phyloP scores from a whole-genome alignment of 345 rosid species.

The Camelina sativa region DNA sequence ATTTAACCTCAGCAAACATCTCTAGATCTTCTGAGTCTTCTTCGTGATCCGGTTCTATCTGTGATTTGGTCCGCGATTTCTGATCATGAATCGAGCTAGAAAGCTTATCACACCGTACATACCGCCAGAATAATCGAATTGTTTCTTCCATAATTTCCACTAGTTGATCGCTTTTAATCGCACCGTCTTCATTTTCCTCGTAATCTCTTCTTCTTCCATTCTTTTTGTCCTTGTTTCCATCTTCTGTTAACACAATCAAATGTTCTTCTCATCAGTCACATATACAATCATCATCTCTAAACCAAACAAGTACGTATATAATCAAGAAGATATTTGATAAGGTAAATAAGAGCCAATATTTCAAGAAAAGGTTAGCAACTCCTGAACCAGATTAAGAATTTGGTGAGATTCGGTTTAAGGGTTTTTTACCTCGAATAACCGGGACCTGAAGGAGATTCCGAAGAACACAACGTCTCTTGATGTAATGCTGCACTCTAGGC shows the following conservation, averaged over 20 bases:
- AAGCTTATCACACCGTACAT: conserved; percentile 77
- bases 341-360: not conserved
- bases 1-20: conserved; percentile 51
- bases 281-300: not conserved
- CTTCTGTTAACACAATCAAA: conserved; percentile 58
- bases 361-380: conserved; percentile 11
- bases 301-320: not conserved
- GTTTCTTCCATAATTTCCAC: conserved; percentile 93
- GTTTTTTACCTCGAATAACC: conserved; percentile 69
- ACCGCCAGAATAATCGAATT: conserved; percentile 83
- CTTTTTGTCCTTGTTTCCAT: conserved; percentile 55
- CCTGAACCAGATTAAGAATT: not conserved
- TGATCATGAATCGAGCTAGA: conserved; percentile 43
- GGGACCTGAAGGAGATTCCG: conserved; percentile 95
- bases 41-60: conserved; percentile 65
- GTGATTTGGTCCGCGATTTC: conserved; percentile 54
- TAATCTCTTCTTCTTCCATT: conserved; percentile 48
- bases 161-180: conserved; percentile 57
- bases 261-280: conserved; percentile 5
- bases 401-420: conserved; percentile 18
- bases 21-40: conserved; percentile 57
- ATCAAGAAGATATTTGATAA: not conserved
- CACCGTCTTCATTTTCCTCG: conserved; percentile 44
- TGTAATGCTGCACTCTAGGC: conserved; percentile 73
- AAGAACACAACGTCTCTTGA: conserved; percentile 67